Percentiles rank a stretch among this genome's conserved stretches.
phyloP scores from a whole-genome alignment of 2,329 filamentous ascomycete genomes.

The Emergomyces orientalis region DNA sequence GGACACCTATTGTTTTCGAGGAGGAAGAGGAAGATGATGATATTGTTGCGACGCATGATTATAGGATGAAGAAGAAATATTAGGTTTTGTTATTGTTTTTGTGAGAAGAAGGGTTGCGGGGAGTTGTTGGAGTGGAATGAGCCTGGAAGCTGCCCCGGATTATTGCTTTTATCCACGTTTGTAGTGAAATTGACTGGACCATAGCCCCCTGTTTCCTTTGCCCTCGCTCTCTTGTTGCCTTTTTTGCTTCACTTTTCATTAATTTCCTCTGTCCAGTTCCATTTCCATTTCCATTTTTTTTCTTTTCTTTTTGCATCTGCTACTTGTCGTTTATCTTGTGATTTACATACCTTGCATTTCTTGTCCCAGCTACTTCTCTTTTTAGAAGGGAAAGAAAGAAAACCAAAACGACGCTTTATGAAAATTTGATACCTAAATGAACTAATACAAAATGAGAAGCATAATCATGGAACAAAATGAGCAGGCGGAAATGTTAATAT shows the following conservation, averaged over 20 bases:
- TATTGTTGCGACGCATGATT: background rate
- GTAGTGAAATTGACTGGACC: background rate
- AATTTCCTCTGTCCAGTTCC: background rate
- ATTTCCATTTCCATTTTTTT: background rate
- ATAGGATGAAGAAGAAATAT: conserved; percentile 20
- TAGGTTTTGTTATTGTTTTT: too few species aligned
- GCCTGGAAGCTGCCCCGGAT: background rate
- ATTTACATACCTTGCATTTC: background rate
- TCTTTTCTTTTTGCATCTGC: background rate
- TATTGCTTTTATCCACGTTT: background rate
- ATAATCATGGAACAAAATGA: background rate
- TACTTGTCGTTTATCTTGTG: background rate
- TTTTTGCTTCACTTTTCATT: background rate
- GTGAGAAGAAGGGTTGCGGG: background rate
- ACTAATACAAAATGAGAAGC: background rate
- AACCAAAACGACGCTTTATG: background rate
- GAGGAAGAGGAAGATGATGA: conserved; percentile 39
- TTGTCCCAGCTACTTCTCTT: too few species aligned
- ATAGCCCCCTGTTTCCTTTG: background rate
- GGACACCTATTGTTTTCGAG: conserved; percentile 41
- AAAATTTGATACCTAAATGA: background rate
- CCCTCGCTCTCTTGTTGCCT: background rate
- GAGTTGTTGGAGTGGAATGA: background rate
- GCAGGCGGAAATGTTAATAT: background rate
- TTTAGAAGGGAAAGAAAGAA: background rate